These are phyloP conservation scores for Rubroboletus pulcherrimus DNA, from an alignment of 768 basidiomycete genomes.

Conservation along the genomic window DNA sequence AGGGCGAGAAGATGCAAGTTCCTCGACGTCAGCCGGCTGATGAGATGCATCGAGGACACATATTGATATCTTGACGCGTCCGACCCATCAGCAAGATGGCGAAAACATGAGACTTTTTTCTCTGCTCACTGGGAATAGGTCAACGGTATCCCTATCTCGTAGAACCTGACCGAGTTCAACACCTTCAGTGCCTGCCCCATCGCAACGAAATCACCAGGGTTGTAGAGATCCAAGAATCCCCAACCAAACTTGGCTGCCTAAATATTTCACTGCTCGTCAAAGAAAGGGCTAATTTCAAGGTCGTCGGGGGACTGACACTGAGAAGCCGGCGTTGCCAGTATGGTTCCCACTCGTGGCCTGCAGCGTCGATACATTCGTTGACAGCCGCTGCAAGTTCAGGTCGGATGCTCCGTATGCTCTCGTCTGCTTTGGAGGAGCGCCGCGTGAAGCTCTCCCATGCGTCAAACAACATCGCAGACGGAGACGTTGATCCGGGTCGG, in stretches of 20 bases:
- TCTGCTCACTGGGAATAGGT: constrained; percentile 80
- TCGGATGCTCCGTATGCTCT: constrained; percentile 83
- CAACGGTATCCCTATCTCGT: constrained; percentile 90
- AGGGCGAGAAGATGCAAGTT: constrained; percentile 91
- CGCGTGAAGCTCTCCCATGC: constrained; percentile 86
- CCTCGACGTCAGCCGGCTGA: constrained; percentile 78
- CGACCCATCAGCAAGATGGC: background rate
- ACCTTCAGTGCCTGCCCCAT: constrained; percentile 94
- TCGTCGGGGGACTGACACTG: constrained; percentile 46
- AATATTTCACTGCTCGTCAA: background rate
- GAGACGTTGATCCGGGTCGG: constrained; percentile 87
- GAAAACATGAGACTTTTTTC: background rate
- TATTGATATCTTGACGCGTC: constrained; percentile 69
- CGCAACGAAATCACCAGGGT: constrained; percentile 86
- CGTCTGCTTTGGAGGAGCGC: constrained; percentile 89
- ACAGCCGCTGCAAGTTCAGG: constrained; percentile 84
- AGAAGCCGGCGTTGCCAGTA: constrained; percentile 85
- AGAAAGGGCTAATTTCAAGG: background rate
- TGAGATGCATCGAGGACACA: constrained; percentile 74
- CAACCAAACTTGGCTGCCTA: constrained; percentile 97
- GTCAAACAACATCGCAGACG: constrained; percentile 88
- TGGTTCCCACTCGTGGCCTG: constrained; percentile 87
- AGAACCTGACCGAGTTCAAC: constrained; percentile 86
- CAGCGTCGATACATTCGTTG: constrained; percentile 90
- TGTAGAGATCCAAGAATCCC: constrained; percentile 88